Percentiles rank a stretch among this genome's conserved stretches.
phyloP scores from a whole-genome alignment of 176 grass and related monocot species.

The Alloteropsis semialata region DNA sequence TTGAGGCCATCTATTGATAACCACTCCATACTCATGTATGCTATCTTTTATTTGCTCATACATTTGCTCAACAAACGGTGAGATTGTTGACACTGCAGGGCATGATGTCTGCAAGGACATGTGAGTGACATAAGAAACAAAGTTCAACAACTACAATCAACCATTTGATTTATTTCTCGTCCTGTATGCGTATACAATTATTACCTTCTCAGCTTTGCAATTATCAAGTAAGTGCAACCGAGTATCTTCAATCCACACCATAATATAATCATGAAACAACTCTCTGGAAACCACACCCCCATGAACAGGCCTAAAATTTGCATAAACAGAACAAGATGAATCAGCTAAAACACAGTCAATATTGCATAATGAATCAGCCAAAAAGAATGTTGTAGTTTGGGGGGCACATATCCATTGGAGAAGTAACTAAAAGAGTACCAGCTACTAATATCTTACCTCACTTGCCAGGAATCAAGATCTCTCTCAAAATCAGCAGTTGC shows the following conservation, averaged over 20 bases:
- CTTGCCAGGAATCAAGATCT: constrained; percentile 82
- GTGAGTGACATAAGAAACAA: constrained; percentile 27
- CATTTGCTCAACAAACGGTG: constrained; percentile 75
- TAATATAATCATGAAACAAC: constrained; percentile 83
- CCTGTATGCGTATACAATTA: constrained; percentile 9
- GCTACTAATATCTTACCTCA: constrained; percentile 56
- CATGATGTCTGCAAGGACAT: constrained; percentile 57
- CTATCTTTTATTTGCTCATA: constrained; percentile 84
- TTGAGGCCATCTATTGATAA: constrained; percentile 95
- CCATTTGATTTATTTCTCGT: constrained; percentile 9
- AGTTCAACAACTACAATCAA: constrained; percentile 11
- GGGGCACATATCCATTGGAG: neutral
- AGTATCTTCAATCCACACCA: constrained; percentile 94
- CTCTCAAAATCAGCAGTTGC: constrained; percentile 88
- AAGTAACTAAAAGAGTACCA: constrained; percentile 13
- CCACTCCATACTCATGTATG: constrained; percentile 83
- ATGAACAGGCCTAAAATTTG: constrained; percentile 64
- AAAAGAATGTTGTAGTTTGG: constrained; percentile 1
- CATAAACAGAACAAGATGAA: constrained; percentile 15
- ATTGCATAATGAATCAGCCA: neutral
- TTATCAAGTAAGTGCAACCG: constrained; percentile 81
- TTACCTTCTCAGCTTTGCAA: constrained; percentile 87
- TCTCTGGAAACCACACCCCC: constrained; percentile 85
- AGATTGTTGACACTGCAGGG: constrained; percentile 53
- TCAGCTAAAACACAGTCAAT: constrained; percentile 8